Conservation (phyloP, 805 yeast genomes). For the Spathaspora arborariae region DNA sequence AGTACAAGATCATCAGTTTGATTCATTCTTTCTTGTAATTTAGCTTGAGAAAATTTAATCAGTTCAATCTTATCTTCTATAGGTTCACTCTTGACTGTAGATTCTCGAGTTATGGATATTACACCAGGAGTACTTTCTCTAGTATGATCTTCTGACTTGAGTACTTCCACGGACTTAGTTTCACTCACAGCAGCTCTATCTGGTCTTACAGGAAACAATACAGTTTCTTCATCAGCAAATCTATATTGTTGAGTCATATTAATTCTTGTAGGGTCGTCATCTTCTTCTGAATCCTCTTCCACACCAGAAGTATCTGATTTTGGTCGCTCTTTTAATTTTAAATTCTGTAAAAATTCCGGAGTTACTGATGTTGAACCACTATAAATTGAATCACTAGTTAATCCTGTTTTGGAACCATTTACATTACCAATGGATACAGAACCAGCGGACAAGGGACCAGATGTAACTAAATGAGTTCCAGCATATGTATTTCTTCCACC, state of each 20-base stretch:
- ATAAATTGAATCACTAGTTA: conserved; percentile 29
- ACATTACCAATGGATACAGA: conserved; percentile 43
- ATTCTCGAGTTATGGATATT: conserved; percentile 14
- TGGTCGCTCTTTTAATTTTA: conserved; percentile 28
- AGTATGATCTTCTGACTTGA: conserved; percentile 7
- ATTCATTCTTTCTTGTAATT: conserved; percentile 27
- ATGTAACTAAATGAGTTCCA: conserved; percentile 61
- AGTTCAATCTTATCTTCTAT: conserved; percentile 23
- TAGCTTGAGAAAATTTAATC: conserved; percentile 22
- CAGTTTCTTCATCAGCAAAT: conserved; percentile 50
- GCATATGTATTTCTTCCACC: conserved; percentile 36
- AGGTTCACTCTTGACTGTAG: conserved; percentile 27
- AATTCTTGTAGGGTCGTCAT: conserved; percentile 43
- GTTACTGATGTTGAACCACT: conserved; percentile 27
- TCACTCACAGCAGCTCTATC: conserved; percentile 29
- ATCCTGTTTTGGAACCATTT: conserved; percentile 21
- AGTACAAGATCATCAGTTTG: conserved; percentile 14
- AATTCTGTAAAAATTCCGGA: conserved; percentile 38
- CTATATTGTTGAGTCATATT: conserved; percentile 62
- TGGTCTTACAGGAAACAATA: conserved; percentile 70
- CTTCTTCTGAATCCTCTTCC: conserved; percentile 31
- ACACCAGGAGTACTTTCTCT: conserved; percentile 6
- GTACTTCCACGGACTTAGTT: conserved; percentile 6
- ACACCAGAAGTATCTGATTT: conserved; percentile 12
- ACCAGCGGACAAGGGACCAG: conserved; percentile 75